Percentiles rank a stretch among this genome's conserved stretches.
phyloP scores from a whole-genome alignment of 768 basidiomycete species.

The Dacryopinax spathularia region DNA sequence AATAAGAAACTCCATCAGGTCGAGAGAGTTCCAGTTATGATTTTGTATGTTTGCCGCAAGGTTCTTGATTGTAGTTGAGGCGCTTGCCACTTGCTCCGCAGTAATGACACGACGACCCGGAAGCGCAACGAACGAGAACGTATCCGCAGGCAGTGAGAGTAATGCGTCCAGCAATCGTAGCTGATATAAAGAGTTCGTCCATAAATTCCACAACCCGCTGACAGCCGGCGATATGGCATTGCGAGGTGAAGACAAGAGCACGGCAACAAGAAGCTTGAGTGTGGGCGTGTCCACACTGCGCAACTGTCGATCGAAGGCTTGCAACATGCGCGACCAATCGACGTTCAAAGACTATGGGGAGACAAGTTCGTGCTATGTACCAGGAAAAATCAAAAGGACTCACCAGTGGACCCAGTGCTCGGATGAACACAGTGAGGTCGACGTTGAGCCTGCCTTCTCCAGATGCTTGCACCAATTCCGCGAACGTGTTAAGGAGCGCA shows the following conservation, averaged over 20 bases:
- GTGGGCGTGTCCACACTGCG: constrained; percentile 84
- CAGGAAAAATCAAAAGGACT: constrained; percentile 19
- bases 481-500: constrained; percentile 57
- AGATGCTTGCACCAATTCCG: constrained; percentile 50
- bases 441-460: constrained; percentile 38
- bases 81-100: constrained; percentile 70
- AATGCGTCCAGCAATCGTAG: constrained; percentile 78
- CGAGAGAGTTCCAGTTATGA: constrained; percentile 87
- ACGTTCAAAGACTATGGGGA: constrained; percentile 34
- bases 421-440: constrained; percentile 35
- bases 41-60: constrained; percentile 82
- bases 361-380: neutral
- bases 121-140: constrained; percentile 81
- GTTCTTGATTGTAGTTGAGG: constrained; percentile 83
- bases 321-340: constrained; percentile 71
- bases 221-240: constrained; percentile 66
- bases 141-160: constrained; percentile 75
- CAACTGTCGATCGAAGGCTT: constrained; percentile 68
- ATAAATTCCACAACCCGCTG: constrained; percentile 69
- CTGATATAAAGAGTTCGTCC: constrained; percentile 77
- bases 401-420: constrained; percentile 57
- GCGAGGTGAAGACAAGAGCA: constrained; percentile 69
- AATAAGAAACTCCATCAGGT: constrained; percentile 80
- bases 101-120: constrained; percentile 74
- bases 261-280: constrained; percentile 74